Base-by-base conservation (phyloP, 768 basidiomycete species). In the Paxillus ammoniavirescens region DNA sequence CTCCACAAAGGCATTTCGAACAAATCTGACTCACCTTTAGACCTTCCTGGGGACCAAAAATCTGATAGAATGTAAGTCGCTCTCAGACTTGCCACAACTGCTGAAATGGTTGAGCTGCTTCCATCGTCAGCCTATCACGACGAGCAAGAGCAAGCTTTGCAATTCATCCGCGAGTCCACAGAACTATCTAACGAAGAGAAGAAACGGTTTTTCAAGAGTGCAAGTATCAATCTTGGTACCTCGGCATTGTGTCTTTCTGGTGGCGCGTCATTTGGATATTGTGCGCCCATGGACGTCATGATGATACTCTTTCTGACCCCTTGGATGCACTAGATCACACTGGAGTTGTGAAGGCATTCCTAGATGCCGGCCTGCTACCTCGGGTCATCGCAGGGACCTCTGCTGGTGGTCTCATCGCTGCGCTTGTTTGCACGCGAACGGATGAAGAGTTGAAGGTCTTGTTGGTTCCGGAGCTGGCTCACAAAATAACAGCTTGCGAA, bases 241-340 rank as follows among this genome's bases (percentile, higher is more conserved):
- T 89, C 91, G 38, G 96, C 97, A 0, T 73, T 99, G 5, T 98
- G 96, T 69, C 79, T 99, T 10, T 93, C 91, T n/a, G 97, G 97
- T 14, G 96, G 97, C 6, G 97, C 91, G 8, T 86, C 88, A 1
- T 96, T 98, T 65, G 94, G 93, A 8, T 97, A 96, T 67, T 98
- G 93, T 87, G 70, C 50, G 65, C 61, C 65, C 61, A n/a, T 28
- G 12, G n/a, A 40, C 26, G 31, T 21, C 6, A 18, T 44, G 53
- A 14, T 17, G 40, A 33, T 35, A 5, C 23, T 43, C n/a, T 44
- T 44, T 28, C 21, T 52, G 14, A 52, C 54, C 17, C 4, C 12
- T 45, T 36, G 53, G 26, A 47, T 55, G 17, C 33, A 48, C 3
- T 62, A 93, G 87, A 93, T 67, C 91, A 93, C 65, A 82, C 89